These are phyloP conservation scores for Aspergillus ochraceus DNA, from an alignment of 2,329 filamentous ascomycete genomes.

Conservation along the genomic window DNA sequence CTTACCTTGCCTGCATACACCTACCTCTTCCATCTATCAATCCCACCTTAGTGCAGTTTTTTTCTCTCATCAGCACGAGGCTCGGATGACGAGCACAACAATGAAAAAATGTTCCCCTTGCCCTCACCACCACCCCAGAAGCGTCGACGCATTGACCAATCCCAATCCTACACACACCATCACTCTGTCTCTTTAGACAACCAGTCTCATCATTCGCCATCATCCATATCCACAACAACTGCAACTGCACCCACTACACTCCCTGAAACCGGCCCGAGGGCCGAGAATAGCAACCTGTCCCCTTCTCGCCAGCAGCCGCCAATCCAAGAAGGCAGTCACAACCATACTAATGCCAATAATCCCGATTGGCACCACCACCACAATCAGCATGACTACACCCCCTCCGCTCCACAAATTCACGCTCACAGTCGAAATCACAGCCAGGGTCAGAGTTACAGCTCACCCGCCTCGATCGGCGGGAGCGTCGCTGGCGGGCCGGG, in stretches of 20 bases:
- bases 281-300: too few species aligned
- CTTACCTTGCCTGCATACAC: too few species aligned
- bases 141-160: not conserved
- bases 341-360: too few species aligned
- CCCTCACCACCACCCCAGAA: not conserved
- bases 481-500: not conserved
- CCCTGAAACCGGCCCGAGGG: not conserved
- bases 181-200: not conserved
- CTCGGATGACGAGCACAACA: not conserved
- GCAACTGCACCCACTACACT: not conserved
- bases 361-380: not conserved
- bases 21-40: not conserved
- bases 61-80: too few species aligned
- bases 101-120: not conserved
- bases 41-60: too few species aligned
- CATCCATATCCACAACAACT: not conserved
- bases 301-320: not conserved
- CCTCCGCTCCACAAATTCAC: not conserved
- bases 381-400: not conserved
- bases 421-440: conserved; percentile 2
- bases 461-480: not conserved
- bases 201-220: not conserved
- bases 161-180: not conserved
- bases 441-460: not conserved
- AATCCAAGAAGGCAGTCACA: not conserved